Base-by-base conservation (phyloP, 2,329 filamentous ascomycete genomes). In the Penicillium sp. region DNA sequence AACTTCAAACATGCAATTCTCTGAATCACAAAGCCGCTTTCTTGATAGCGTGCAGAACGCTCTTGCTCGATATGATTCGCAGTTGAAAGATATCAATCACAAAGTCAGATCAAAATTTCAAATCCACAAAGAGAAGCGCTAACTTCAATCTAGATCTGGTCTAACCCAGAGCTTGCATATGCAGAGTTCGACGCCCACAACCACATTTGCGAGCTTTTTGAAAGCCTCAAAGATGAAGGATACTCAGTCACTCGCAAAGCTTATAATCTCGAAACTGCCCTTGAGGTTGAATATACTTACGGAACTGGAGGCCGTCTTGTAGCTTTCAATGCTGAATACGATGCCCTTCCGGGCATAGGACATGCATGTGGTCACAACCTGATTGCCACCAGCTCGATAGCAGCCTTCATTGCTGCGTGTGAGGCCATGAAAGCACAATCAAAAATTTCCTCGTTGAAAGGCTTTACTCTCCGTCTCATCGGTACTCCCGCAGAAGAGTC, bases 161-260 rank as follows among this genome's bases (percentile, higher is more conserved):
- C 70, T 36, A 73, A 82, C 49, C 81, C 81, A 0, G 81, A 83
- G 60, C 65, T 81, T 1, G 76, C 71, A 3, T 83, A 78, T 57
- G 65, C 81, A 48, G 81, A 84, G 59, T 66, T 74, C 60, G 71
- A 75, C n/a, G 81, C 82, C 1, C 80, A 83, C 56, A 73, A 81
- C 36, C 72, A 71, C 10, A 77, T 84, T 38, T 75, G 76, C 14
- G 58, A 50, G 58, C 13, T 73, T 68, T 59, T 71, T 79, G 11
- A 70, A 69, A 47, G 55, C 57, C 24, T 71, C 16, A 34, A 60
- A 14, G 56, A 60, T 0, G 71, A 75, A 8, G 79, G 76, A 0
- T 80, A 78, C 57, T 46, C 62, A 0, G 76, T 83, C 7, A 75
- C 66, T 2, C 73, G 74, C 1, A 74, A 78, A 42, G 76, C 77